Evolutionary conservation across 495 filamentous ascomycete species (phyloP).

Genomic region (Penicillium bovifimosum): DNA sequence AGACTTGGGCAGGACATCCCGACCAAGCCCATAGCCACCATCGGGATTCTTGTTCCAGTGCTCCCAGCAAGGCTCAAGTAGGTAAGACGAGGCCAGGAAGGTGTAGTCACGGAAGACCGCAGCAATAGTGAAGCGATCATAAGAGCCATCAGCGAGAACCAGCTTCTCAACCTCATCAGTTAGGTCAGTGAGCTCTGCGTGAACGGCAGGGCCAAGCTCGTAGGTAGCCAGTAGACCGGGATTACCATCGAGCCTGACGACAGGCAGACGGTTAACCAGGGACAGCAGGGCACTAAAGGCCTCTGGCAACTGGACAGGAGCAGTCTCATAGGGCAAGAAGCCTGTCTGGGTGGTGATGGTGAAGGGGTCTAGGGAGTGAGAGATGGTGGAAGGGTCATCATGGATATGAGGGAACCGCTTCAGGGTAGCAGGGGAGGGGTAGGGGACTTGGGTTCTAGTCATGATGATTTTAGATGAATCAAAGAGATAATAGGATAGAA

Average conservation of each 20-base stretch:
- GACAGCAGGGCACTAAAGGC: conserved; percentile 66
- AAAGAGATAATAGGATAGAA: background rate
- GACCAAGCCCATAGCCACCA: conserved; percentile 67
- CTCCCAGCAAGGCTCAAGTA: conserved; percentile 91
- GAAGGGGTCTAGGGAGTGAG: conserved; percentile 58
- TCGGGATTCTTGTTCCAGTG: conserved; percentile 55
- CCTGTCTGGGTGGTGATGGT: conserved; percentile 81
- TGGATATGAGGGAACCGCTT: conserved; percentile 52
- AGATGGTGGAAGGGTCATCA: conserved; percentile 55
- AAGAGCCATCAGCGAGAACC: conserved; percentile 34
- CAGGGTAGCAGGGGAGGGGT: conserved; percentile 37
- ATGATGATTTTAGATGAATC: conserved; percentile 14
- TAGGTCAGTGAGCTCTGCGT: conserved; percentile 65
- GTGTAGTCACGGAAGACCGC: conserved; percentile 86
- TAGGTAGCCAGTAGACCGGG: conserved; percentile 73
- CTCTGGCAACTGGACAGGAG: conserved; percentile 44
- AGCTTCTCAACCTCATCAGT: conserved; percentile 65
- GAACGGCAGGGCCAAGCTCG: conserved; percentile 62
- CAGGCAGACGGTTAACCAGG: conserved; percentile 68
- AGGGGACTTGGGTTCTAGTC: conserved; percentile 29
- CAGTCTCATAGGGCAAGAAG: conserved; percentile 51
- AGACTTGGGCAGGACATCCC: conserved; percentile 60
- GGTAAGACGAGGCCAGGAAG: conserved; percentile 80
- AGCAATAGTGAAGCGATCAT: conserved; percentile 68
- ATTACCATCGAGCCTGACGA: conserved; percentile 59